Conservation (phyloP, 768 basidiomycete species). For the Tubosaeta sp. region DNA sequence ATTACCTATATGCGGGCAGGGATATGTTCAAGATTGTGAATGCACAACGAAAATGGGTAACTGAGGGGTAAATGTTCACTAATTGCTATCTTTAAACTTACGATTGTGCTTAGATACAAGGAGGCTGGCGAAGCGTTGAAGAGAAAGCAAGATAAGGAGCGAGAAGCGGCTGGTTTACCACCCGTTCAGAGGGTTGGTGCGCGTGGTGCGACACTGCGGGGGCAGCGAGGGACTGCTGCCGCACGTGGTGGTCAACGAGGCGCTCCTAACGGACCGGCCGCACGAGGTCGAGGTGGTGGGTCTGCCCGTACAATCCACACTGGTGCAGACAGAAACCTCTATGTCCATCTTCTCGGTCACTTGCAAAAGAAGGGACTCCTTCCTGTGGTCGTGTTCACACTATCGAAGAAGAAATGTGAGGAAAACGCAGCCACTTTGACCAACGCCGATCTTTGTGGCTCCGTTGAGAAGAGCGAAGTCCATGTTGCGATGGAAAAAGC, state of each 20-base stretch:
- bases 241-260: conserved; percentile 56
- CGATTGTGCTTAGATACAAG: conserved; percentile 60
- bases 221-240: conserved; percentile 42
- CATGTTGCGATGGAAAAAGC: conserved; percentile 94
- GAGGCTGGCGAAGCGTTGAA: conserved; percentile 83
- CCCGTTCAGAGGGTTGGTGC: conserved; percentile 84
- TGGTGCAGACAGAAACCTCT: conserved; percentile 82
- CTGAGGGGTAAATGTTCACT: conserved; percentile 55
- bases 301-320: conserved; percentile 56
- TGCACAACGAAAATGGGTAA: conserved; percentile 63
- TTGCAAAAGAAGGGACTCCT: conserved; percentile 82
- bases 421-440: conserved; percentile 90
- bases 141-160: conserved; percentile 96
- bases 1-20: conserved; percentile 92
- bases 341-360: conserved; percentile 85
- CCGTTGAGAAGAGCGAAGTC: conserved; percentile 94
- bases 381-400: conserved; percentile 94
- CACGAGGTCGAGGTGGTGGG: conserved; percentile 42
- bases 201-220: conserved; percentile 57
- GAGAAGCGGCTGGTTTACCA: conserved; percentile 89
- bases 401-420: conserved; percentile 96
- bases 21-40: conserved; percentile 93
- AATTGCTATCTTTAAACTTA: not conserved
- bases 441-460: conserved; percentile 81
- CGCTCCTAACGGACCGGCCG: conserved; percentile 34